Evolutionary conservation across 2,329 filamentous ascomycete genomes (phyloP).

Genomic region (Aspergillus japonicus): DNA sequence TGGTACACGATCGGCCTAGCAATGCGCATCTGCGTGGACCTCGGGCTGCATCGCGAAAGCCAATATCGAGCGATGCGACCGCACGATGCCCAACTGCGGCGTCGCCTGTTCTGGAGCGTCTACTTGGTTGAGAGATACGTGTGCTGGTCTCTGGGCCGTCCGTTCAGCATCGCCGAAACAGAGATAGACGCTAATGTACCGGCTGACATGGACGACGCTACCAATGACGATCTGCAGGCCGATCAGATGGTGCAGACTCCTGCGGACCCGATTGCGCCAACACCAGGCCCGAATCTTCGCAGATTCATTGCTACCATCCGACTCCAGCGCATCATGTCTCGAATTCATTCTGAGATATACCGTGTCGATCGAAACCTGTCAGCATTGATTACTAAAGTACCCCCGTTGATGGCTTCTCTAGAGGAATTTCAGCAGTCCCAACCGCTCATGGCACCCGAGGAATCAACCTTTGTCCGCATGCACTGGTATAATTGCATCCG

Average conservation of each 20-base stretch:
- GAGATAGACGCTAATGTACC: slow-evolving; percentile 31
- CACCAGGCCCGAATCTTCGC: slow-evolving; percentile 3
- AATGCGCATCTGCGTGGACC: slow-evolving; percentile 28
- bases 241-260: not conserved
- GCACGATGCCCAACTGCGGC: slow-evolving; percentile 17
- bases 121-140: slow-evolving; percentile 32
- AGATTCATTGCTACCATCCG: slow-evolving; percentile 15
- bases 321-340: slow-evolving; percentile 21
- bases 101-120: slow-evolving; percentile 34
- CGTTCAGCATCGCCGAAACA: slow-evolving; percentile 33
- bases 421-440: slow-evolving; percentile 16
- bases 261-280: not conserved
- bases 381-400: slow-evolving; percentile 9
- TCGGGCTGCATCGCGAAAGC: slow-evolving; percentile 23
- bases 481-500: slow-evolving; percentile 22
- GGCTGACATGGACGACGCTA: slow-evolving; percentile 15
- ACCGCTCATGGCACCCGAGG: slow-evolving; percentile 9
- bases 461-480: slow-evolving; percentile 24
- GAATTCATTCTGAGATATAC: slow-evolving; percentile 19
- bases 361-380: slow-evolving; percentile 13
- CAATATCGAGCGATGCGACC: slow-evolving; percentile 16
- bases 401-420: slow-evolving; percentile 13
- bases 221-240: not conserved
- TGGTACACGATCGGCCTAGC: slow-evolving; percentile 29
- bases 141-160: slow-evolving; percentile 30